These are phyloP conservation scores for Neoscytalidium dimidiatum DNA, from an alignment of 2,329 filamentous ascomycete species.

Conservation along the genomic window DNA sequence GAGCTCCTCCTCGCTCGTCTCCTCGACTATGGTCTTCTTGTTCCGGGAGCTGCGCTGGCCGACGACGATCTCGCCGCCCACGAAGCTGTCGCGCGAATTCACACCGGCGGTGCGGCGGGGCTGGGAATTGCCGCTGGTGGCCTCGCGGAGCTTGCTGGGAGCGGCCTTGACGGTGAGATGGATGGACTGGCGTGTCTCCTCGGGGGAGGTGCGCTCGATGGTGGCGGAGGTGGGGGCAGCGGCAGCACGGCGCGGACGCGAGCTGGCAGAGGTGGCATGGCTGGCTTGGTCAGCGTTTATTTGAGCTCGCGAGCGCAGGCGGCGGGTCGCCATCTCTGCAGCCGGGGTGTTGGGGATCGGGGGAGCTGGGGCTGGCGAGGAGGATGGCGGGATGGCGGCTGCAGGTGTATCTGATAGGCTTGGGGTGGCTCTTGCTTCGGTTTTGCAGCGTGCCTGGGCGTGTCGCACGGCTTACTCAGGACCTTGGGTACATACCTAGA, in stretches of 20 bases:
- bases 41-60: slow-evolving; percentile 41
- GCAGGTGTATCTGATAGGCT: slow-evolving; percentile 17
- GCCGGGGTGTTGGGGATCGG: not conserved
- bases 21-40: slow-evolving; percentile 41
- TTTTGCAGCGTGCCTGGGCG: slow-evolving; percentile 7
- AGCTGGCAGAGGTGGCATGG: slow-evolving; percentile 36
- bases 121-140: slow-evolving; percentile 38
- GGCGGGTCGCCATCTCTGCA: slow-evolving; percentile 32
- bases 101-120: slow-evolving; percentile 33
- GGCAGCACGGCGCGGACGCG: slow-evolving; percentile 40
- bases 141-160: slow-evolving; percentile 51
- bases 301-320: slow-evolving; percentile 38
- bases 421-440: slow-evolving; percentile 16
- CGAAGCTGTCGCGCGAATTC: slow-evolving; percentile 28
- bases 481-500: slow-evolving; percentile 15
- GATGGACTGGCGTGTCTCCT: slow-evolving; percentile 47
- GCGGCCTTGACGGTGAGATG: slow-evolving; percentile 53
- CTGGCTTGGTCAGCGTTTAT: slow-evolving; percentile 30
- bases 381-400: slow-evolving; percentile 5
- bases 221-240: slow-evolving; percentile 29
- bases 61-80: slow-evolving; percentile 30
- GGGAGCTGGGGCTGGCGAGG: not conserved
- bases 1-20: slow-evolving; percentile 44
- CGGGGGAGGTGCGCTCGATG: slow-evolving; percentile 40
- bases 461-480: slow-evolving; percentile 17